Base-by-base conservation (phyloP, 345 rosid genomes). In the Eucalyptus regnans region DNA sequence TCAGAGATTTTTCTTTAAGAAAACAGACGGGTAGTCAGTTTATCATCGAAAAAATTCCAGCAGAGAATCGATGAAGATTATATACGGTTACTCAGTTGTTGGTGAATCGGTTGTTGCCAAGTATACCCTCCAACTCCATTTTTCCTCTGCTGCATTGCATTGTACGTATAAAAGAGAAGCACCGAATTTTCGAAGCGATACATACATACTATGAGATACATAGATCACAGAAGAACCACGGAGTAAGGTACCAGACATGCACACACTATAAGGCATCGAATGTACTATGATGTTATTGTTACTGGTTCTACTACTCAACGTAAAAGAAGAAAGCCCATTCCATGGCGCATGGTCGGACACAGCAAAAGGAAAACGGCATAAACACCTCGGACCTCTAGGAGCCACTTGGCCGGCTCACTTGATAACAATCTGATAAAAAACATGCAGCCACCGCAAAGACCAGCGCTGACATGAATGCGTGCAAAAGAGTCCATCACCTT, bases 401-500 rank as follows among this genome's bases (percentile, higher is more conserved):
- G 6, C 16, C 44, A 33, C 25, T 51, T 41, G 43, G 44, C 44
- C 46, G 3, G 33, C 60, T 51, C 96, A 95, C 11, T 91, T 90
- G 8, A 92, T 92, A 43, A 94, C 94, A 88, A 93, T 94, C 64
- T 51, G 54, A 56, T 51, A 41, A 25, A 22, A 86, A 51, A 51
- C 10, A n/a, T 4, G 94, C 94, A 50, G 95, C 91, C 0, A 94
- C 91, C 2, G 68, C 91, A 89, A 95, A 95, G 68, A 96, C 96
- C 60, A 95, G 50, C 51, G 93, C 51, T 0, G 94, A 92, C 91
- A 93, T 89, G 51, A 92, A 37, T 3, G 96, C 97, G 33, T 96
- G 99, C 43, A 93, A 22, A 31, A 95, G 58, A 91, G 90, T 96
- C 98, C 41, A 95, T 87, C 46, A 93, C 90, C 88, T 79, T 93